Conservation (phyloP, 108 stramenopile species). For the Pseudonitzschia multistriata region DNA sequence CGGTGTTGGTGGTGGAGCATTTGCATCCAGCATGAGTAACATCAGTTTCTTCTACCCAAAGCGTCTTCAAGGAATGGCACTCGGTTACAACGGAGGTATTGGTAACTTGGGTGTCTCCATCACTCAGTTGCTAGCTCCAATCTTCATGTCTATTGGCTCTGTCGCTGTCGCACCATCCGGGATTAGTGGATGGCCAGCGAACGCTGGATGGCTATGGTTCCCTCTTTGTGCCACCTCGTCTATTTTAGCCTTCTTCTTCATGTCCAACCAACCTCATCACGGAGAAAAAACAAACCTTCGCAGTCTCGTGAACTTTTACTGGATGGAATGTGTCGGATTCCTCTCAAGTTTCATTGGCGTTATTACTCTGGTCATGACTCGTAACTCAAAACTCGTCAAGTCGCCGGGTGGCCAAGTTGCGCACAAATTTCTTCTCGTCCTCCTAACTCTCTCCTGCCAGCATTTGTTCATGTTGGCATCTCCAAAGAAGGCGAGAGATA, state of each 20-base stretch:
- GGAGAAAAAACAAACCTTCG: conserved; percentile 9
- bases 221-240: conserved; percentile 23
- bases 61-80: conserved; percentile 22
- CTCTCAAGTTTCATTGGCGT: conserved; percentile 24
- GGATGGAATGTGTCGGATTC: conserved; percentile 34
- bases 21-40: conserved; percentile 38
- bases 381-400: conserved; percentile 13
- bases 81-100: conserved; percentile 32
- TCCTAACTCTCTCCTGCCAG: conserved; percentile 12
- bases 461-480: conserved; percentile 31
- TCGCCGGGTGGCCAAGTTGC: conserved; percentile 20
- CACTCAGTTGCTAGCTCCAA: conserved; percentile 32
- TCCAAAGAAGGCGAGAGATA: conserved; percentile 22
- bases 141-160: conserved; percentile 24
- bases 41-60: conserved; percentile 35
- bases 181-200: conserved; percentile 25
- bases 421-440: conserved; percentile 35
- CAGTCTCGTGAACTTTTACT: conserved; percentile 29
- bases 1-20: conserved; percentile 37
- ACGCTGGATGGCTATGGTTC: conserved; percentile 39
- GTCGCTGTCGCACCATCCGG: conserved; percentile 14
- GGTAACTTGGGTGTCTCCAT: conserved; percentile 29
- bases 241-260: conserved; percentile 29
- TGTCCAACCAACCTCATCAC: conserved; percentile 30
- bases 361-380: conserved; percentile 25